These are phyloP conservation scores for Gonium pectorale DNA, from an alignment of 139 green algal species.

Conservation along the genomic window DNA sequence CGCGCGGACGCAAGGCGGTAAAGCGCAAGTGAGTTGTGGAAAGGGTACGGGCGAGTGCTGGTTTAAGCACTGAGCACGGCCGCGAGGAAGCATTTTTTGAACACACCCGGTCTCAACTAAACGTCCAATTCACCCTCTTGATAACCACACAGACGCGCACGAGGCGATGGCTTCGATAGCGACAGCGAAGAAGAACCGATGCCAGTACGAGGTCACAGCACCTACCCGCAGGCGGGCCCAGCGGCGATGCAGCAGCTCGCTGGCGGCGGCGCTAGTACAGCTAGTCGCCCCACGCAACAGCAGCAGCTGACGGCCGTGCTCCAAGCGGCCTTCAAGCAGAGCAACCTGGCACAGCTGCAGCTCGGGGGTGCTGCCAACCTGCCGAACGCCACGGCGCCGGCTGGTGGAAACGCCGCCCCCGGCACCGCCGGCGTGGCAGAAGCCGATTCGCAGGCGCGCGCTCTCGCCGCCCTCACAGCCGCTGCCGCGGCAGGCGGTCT, in stretches of 20 bases:
- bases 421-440: neutral
- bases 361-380: neutral
- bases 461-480: neutral
- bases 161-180: slow-evolving; percentile 11
- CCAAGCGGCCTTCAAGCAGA: neutral
- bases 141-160: neutral
- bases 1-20: neutral
- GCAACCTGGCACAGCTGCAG: slow-evolving; percentile 28
- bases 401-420: neutral
- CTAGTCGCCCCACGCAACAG: too few relatives aligned
- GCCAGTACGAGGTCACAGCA: neutral
- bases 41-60: neutral
- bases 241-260: neutral
- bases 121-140: too few relatives aligned
- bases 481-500: slow-evolving; percentile 1
- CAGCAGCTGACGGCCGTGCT: slow-evolving; percentile 25
- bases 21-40: neutral
- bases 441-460: slow-evolving; percentile 12
- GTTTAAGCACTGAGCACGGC: neutral
- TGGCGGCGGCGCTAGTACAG: too few relatives aligned
- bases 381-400: too few relatives aligned
- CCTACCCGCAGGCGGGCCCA: neutral
- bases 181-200: slow-evolving; percentile 34
- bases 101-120: too few relatives aligned
- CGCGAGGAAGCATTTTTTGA: too few relatives aligned